These are phyloP conservation scores for Millerozyma acaciae DNA, from an alignment of 805 yeast species.

Conservation along the genomic window DNA sequence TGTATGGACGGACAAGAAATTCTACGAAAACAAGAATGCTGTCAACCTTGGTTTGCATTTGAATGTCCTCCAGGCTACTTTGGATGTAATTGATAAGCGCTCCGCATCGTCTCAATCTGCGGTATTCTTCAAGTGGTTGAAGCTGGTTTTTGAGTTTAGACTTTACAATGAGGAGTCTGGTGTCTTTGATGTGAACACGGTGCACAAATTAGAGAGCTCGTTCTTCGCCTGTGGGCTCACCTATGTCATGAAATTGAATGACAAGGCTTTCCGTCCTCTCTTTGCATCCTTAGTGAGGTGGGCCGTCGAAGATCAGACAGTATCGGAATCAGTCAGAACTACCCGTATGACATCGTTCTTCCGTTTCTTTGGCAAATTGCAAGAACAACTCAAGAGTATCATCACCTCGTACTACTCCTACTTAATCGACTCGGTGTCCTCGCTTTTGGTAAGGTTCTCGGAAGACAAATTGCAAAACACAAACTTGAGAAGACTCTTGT, in stretches of 20 bases:
- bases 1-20: conserved; percentile 50
- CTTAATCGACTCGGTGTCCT: conserved; percentile 67
- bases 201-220: conserved; percentile 76
- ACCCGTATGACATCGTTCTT: conserved; percentile 72
- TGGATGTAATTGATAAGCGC: conserved; percentile 69
- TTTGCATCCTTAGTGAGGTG: conserved; percentile 84
- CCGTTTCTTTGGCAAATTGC: conserved; percentile 80
- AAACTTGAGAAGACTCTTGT: conserved; percentile 66
- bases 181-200: conserved; percentile 63
- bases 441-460: conserved; percentile 49
- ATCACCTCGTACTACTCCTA: conserved; percentile 87
- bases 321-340: conserved; percentile 41
- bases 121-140: conserved; percentile 61
- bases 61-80: conserved; percentile 59
- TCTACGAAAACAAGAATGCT: conserved; percentile 31
- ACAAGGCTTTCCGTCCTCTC: conserved; percentile 87
- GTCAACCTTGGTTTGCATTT: conserved; percentile 62
- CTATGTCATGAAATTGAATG: conserved; percentile 87
- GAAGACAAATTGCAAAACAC: conserved; percentile 37
- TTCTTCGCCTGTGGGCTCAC: conserved; percentile 69
- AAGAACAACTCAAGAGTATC: conserved; percentile 79
- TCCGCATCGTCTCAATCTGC: conserved; percentile 69
- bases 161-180: conserved; percentile 21
- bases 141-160: conserved; percentile 71
- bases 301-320: conserved; percentile 75